Conservation (phyloP, 768 basidiomycete genomes). For the Lentinula boryana region DNA sequence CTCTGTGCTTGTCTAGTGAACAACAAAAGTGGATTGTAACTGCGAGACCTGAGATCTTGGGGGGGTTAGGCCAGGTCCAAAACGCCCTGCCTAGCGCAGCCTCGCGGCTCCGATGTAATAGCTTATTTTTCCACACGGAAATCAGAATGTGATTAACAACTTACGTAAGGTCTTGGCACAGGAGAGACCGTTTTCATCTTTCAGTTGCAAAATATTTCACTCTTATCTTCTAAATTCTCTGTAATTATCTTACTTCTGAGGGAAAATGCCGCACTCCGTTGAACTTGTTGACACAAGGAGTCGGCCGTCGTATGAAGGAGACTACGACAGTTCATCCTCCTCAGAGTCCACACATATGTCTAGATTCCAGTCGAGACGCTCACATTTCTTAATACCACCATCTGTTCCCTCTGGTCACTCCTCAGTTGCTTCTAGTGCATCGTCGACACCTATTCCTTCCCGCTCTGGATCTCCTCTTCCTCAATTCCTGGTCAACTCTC, state of each 20-base stretch:
- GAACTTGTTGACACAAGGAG: constrained; percentile 13
- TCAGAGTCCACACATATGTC: constrained; percentile 36
- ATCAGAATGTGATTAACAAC: not conserved
- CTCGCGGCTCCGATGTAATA: too few species aligned
- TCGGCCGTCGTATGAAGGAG: constrained; percentile 19
- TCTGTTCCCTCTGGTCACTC: constrained; percentile 28
- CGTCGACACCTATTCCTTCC: constrained; percentile 54
- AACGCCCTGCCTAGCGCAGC: too few species aligned
- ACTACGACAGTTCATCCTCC: constrained; percentile 40
- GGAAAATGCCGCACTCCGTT: constrained; percentile 4
- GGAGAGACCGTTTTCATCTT: not conserved
- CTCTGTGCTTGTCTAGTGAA: too few species aligned
- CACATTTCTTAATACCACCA: constrained; percentile 28
- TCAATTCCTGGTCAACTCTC: constrained; percentile 46
- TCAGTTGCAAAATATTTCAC: not conserved
- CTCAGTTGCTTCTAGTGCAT: constrained; percentile 34
- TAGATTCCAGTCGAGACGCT: constrained; percentile 16
- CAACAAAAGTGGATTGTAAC: too few species aligned
- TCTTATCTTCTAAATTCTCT: not conserved
- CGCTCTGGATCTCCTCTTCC: constrained; percentile 56
- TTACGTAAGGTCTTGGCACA: not conserved
- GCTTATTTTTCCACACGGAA: not conserved
- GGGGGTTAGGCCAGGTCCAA: too few species aligned
- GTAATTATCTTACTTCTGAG: not conserved
- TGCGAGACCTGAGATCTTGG: too few species aligned